Evolutionary conservation across 2,329 filamentous ascomycete species (phyloP), one percentile per base, ranked within the genome.

Genomic region (Elsinoe arachidis): DNA sequence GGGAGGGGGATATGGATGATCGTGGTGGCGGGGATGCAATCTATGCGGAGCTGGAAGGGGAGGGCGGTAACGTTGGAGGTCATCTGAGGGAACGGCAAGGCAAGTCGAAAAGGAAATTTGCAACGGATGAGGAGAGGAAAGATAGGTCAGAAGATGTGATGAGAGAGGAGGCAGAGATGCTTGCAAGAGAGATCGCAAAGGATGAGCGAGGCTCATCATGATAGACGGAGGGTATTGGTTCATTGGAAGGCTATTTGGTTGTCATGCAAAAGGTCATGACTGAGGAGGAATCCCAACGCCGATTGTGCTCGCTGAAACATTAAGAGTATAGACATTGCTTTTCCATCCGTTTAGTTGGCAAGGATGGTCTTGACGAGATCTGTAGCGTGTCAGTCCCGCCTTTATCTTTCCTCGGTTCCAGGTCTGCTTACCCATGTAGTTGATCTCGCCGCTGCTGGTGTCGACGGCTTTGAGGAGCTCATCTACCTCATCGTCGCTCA

Each of bases 381-480:
- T 69, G 58, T 34, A 14, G 33, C 19, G 35, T 47, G 43, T 34
- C 26, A 19, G 23, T 55, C 65, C 38, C 63, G 58, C 47, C 12
- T n/a, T 23, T 30, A 10, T 54, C 9, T 26, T 11, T 46, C 15
- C 12, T 34, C 33, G 41, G 5, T 44, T 43, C 26, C 15, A 30
- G 37, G 26, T 47, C 35, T 26, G 72, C 84, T 63, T 79, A 93
- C 90, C 90, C 64, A 87, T 91, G 74, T 99, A 99, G 79, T 97
- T 96, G 74, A 99, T 89, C 81, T 97, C 91, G 65, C 92, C 91
- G 57, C 87, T 92, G 75, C 87, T 93, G 61, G 91, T 95, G 72
- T 99, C 93, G 63, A 97, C 92, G 0, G 91, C 90, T 85, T 97
- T 99, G 73, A 99, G 85, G 70, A 99, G 81, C 81, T 99, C 93